Conservation (phyloP, 2,329 filamentous ascomycete species). For the Stachybotrys chlorohalonatus region DNA sequence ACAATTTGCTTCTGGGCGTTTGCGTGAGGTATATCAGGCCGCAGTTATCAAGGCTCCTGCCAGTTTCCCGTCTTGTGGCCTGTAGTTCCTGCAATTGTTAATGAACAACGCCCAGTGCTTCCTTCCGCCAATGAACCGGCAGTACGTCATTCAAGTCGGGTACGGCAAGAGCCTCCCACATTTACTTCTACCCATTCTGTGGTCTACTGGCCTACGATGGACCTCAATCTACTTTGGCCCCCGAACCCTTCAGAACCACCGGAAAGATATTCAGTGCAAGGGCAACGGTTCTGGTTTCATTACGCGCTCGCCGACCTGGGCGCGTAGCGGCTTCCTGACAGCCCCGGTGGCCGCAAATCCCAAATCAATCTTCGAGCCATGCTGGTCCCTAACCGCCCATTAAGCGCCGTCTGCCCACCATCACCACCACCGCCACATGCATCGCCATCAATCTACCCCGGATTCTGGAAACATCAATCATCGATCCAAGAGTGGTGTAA, state of each 20-base stretch:
- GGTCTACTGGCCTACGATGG: background rate
- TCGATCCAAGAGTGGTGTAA: background rate
- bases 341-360: background rate
- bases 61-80: too few species aligned
- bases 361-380: background rate
- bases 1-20: too few species aligned
- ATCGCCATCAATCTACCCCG: background rate
- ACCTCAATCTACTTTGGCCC: background rate
- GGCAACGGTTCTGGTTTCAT: background rate
- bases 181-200: background rate
- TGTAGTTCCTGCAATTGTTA: background rate
- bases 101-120: background rate
- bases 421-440: background rate
- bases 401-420: background rate
- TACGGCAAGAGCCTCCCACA: background rate
- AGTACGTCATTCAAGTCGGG: background rate
- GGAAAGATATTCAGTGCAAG: background rate
- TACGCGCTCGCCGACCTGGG: background rate
- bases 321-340: background rate
- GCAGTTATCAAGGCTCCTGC: too few species aligned
- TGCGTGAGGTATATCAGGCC: too few species aligned
- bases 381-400: background rate
- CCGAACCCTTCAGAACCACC: background rate
- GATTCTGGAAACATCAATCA: background rate
- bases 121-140: background rate